A percentile compares a stretch with the other conserved stretches of the same genome.
Evolutionary conservation across 495 filamentous ascomycete species (phyloP).

Genomic region (Aspergillus egyptiacus): DNA sequence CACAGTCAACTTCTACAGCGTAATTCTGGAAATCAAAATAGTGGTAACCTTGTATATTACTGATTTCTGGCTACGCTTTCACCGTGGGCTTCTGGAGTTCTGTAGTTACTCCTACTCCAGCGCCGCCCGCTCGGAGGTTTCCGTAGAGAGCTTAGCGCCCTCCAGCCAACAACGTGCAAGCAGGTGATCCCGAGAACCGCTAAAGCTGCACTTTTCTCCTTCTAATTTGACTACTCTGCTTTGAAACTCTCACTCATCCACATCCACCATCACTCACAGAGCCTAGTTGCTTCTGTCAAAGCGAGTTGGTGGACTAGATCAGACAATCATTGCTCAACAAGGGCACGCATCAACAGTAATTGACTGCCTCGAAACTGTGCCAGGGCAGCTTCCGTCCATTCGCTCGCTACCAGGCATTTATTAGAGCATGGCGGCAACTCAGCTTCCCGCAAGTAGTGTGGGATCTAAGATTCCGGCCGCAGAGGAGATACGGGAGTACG

Average conservation of each 20-base stretch:
- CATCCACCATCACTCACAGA: background rate
- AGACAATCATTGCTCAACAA: background rate
- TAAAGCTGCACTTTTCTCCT: background rate
- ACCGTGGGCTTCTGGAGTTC: no score
- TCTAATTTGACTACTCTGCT: background rate
- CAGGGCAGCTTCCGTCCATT: slow-evolving; percentile 8
- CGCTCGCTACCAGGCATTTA: background rate
- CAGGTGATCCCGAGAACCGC: no score
- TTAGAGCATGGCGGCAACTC: slow-evolving; percentile 37
- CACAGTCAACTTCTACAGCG: background rate
- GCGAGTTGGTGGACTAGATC: background rate
- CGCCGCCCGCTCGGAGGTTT: no score
- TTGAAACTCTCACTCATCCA: background rate
- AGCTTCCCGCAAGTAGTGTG: slow-evolving; percentile 31
- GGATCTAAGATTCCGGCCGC: slow-evolving; percentile 26
- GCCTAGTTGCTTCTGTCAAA: background rate
- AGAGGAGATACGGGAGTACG: slow-evolving; percentile 50
- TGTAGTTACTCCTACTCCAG: background rate
- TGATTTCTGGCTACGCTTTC: background rate
- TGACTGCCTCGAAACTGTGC: background rate
- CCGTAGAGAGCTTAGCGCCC: slow-evolving; percentile 10
- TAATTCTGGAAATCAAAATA: no score
- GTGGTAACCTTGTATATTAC: background rate
- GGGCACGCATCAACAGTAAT: slow-evolving; percentile 4
- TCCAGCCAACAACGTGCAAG: background rate